phyloP scores from a whole-genome alignment of 78 protist genomes.

The Dictyostelium firmibasis region DNA sequence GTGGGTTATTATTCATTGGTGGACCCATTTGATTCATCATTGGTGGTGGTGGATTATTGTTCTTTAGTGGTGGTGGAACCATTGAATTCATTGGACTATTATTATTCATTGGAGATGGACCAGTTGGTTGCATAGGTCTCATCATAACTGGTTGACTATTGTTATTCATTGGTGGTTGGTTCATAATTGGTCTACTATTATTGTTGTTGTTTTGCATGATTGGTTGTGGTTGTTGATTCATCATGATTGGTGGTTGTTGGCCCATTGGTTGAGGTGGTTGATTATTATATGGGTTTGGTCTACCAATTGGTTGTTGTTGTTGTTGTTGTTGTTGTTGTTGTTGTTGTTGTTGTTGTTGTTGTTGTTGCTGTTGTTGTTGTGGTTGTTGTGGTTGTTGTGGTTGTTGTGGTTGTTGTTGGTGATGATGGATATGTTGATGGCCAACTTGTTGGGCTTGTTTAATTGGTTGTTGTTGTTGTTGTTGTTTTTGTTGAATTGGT shows the following conservation, averaged over 20 bases:
- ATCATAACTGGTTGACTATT: neutral
- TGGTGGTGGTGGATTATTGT: constrained; percentile 23
- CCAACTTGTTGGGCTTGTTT: neutral
- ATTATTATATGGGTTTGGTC: neutral
- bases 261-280: neutral
- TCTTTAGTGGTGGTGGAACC: neutral
- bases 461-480: neutral
- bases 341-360: neutral
- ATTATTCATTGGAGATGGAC: constrained; percentile 1
- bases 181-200: neutral
- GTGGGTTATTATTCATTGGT: neutral
- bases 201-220: neutral
- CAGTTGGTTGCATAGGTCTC: neutral
- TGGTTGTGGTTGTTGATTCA: neutral
- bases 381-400: too few species aligned
- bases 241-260: neutral
- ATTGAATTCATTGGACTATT: neutral
- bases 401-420: neutral
- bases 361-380: neutral
- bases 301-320: neutral
- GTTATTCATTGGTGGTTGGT: constrained; percentile 1
- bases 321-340: neutral
- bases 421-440: neutral
- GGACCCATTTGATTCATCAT: neutral
- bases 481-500: neutral